These are phyloP conservation scores for Lactarius tabidus DNA, from an alignment of 768 basidiomycete species.

Conservation along the genomic window DNA sequence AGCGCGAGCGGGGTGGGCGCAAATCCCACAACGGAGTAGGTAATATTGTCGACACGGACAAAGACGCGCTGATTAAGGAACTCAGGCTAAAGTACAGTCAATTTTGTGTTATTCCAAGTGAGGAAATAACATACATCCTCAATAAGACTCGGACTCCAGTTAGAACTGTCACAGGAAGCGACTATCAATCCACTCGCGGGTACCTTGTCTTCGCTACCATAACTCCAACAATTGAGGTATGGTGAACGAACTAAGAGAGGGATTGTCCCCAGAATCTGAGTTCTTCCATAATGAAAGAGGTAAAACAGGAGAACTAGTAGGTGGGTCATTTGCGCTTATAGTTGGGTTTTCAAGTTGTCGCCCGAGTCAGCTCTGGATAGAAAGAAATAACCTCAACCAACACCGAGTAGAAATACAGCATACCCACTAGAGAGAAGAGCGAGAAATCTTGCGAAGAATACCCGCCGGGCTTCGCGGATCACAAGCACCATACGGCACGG, in stretches of 20 bases:
- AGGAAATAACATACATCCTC: too few species aligned
- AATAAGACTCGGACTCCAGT: too few species aligned
- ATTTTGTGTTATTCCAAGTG: too few species aligned
- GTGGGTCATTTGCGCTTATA: not conserved
- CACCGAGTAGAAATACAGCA: not conserved
- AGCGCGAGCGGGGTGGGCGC: too few species aligned
- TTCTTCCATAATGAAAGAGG: not conserved
- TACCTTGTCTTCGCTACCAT: too few species aligned
- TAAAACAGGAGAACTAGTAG: not conserved
- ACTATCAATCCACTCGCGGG: too few species aligned
- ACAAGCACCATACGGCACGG: not conserved
- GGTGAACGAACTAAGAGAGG: conserved; percentile 31
- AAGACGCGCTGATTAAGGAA: not conserved
- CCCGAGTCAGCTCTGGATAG: not conserved
- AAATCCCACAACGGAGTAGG: not conserved
- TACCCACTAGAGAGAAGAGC: not conserved
- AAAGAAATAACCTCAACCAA: not conserved
- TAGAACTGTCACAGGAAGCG: too few species aligned
- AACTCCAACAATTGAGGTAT: conserved; percentile 26
- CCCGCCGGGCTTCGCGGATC: not conserved
- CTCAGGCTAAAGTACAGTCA: too few species aligned
- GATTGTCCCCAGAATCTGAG: conserved; percentile 3
- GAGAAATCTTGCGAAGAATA: not conserved
- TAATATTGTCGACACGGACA: not conserved
- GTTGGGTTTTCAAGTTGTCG: not conserved